Conservation (phyloP, 441 rosid species). For the Corymbia citriodora region DNA sequence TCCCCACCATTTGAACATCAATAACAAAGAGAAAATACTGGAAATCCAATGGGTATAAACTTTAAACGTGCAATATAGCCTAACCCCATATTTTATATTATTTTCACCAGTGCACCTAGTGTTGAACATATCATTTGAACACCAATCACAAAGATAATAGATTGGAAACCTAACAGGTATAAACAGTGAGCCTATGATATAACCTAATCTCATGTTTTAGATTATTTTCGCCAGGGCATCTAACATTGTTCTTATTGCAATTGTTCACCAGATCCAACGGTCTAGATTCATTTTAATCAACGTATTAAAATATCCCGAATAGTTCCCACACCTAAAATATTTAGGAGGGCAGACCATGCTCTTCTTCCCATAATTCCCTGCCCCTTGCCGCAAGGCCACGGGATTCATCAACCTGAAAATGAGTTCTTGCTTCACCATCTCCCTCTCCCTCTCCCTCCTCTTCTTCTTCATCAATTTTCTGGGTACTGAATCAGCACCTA, state of each 20-base stretch:
- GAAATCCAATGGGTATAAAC: too few species aligned
- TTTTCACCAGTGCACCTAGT: too few species aligned
- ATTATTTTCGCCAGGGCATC: too few species aligned
- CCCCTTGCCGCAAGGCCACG: not conserved
- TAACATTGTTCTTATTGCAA: too few species aligned
- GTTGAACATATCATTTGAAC: not conserved
- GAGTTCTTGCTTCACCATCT: not conserved
- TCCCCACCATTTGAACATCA: not conserved
- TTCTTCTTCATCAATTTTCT: not conserved
- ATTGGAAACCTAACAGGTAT: accelerated
- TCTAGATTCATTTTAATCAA: not conserved
- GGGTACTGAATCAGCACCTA: accelerated
- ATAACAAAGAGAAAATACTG: not conserved
- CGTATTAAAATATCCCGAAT: accelerated
- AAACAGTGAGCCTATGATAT: too few species aligned
- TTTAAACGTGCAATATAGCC: too few species aligned
- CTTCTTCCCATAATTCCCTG: not conserved
- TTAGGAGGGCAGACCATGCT: not conserved
- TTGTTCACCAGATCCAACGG: too few species aligned
- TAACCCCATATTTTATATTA: too few species aligned
- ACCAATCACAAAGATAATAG: not conserved
- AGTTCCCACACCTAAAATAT: not conserved
- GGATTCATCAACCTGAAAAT: not conserved
- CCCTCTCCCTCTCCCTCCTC: not conserved
- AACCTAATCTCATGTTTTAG: not conserved